phyloP scores from a whole-genome alignment of 192 early-diverging fungal species.

The Mycoemilia scoparia region DNA sequence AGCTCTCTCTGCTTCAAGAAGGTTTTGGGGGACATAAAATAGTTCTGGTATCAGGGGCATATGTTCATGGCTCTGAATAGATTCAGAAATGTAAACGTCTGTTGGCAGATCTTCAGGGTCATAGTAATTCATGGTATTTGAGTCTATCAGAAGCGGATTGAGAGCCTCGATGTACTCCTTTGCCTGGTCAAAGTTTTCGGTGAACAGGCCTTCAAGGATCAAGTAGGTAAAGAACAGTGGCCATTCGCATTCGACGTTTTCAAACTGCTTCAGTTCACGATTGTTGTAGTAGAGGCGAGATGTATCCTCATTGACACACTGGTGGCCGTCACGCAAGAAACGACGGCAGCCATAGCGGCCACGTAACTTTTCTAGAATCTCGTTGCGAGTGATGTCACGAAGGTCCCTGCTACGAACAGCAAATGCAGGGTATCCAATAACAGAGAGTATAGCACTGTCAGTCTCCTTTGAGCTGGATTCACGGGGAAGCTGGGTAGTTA shows the following conservation, averaged over 20 bases:
- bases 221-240: constrained; percentile 79
- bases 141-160: constrained; percentile 52
- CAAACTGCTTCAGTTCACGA: constrained; percentile 64
- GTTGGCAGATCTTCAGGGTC: background rate
- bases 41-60: constrained; percentile 48
- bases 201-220: constrained; percentile 64
- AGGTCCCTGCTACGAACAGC: constrained; percentile 51
- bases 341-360: constrained; percentile 70
- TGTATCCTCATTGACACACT: constrained; percentile 58
- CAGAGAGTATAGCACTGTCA: constrained; percentile 62
- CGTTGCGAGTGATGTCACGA: constrained; percentile 41
- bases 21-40: constrained; percentile 61
- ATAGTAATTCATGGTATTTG: constrained; percentile 19
- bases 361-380: constrained; percentile 64
- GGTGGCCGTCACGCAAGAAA: constrained; percentile 75
- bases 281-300: constrained; percentile 62
- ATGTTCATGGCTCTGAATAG: constrained; percentile 15
- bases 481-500: constrained; percentile 57
- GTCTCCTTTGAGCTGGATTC: constrained; percentile 78
- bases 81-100: constrained; percentile 1
- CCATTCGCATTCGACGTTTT: constrained; percentile 77
- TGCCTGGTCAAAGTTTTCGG: constrained; percentile 39
- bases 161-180: constrained; percentile 52
- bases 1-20: constrained; percentile 48
- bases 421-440: constrained; percentile 81